Percentiles rank a stretch among this genome's conserved stretches.
Conservation (phyloP, 345 rosid genomes). For the Rhizophora apiculata region DNA sequence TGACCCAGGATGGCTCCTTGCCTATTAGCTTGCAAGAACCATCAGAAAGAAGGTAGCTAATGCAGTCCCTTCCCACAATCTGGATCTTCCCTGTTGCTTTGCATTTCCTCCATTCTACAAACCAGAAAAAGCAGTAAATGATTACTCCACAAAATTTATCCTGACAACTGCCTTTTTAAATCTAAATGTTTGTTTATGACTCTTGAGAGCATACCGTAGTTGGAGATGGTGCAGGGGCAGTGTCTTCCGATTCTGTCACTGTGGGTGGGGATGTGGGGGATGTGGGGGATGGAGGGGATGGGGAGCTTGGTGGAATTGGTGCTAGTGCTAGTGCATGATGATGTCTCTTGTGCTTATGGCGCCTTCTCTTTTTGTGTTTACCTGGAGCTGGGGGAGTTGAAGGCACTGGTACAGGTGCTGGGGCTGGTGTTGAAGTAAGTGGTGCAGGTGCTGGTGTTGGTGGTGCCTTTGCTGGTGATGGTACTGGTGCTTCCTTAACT, state of each 20-base stretch:
- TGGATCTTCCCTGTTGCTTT: conserved; percentile 39
- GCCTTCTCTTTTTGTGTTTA: conserved; percentile 25
- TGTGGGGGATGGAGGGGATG: conserved; percentile 74
- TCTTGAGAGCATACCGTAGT: conserved; percentile 28
- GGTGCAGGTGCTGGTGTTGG: conserved; percentile 40
- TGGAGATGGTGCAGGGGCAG: conserved; percentile 85
- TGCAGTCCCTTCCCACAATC: conserved; percentile 48
- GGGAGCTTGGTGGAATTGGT: conserved; percentile 27
- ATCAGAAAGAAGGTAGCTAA: conserved; percentile 46
- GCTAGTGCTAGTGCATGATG: conserved; percentile 30
- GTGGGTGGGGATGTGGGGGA: conserved; percentile 88
- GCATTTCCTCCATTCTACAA: conserved; percentile 63
- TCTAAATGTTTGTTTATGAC: not conserved
- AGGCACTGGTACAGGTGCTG: conserved; percentile 17
- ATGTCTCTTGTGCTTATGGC: conserved; percentile 28
- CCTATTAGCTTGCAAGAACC: conserved; percentile 36
- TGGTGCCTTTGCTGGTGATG: conserved; percentile 27
- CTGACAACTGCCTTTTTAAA: not conserved
- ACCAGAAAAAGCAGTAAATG: conserved; percentile 13
- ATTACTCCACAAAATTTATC: conserved; percentile 10
- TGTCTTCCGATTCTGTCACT: conserved; percentile 39
- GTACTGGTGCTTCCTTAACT: conserved; percentile 19
- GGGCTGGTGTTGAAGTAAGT: conserved; percentile 41
- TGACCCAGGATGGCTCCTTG: conserved; percentile 17
- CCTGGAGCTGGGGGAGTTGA: conserved; percentile 21